Conservation (phyloP, 768 basidiomycete species). For the Mycena crocata region DNA sequence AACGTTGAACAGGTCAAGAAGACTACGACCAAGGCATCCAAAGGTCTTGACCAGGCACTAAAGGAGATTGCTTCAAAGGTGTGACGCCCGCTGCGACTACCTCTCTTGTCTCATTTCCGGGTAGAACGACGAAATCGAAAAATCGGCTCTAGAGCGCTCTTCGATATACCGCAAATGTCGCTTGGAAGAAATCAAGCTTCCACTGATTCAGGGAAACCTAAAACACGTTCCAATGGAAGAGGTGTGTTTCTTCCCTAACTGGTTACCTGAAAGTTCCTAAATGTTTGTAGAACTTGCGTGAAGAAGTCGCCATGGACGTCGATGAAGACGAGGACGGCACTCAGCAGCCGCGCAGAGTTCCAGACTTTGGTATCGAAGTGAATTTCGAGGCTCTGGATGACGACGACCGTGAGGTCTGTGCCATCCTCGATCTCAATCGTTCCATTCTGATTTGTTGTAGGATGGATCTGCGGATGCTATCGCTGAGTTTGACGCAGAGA, state of each 20-base stretch:
- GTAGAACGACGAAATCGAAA: conserved; percentile 92
- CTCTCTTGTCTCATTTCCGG: conserved; percentile 26
- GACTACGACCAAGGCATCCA: conserved; percentile 74
- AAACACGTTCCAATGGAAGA: conserved; percentile 96
- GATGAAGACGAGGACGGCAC: conserved; percentile 89
- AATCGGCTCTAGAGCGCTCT: conserved; percentile 85
- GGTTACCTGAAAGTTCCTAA: conserved; percentile 9
- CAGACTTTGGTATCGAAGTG: conserved; percentile 91
- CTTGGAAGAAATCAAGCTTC: conserved; percentile 90
- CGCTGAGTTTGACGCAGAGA: conserved; percentile 79
- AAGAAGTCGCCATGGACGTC: conserved; percentile 92
- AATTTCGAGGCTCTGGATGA: conserved; percentile 83
- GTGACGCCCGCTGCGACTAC: conserved; percentile 36
- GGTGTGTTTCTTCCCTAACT: conserved; percentile 54
- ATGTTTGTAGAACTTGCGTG: conserved; percentile 73
- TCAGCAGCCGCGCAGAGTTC: conserved; percentile 76
- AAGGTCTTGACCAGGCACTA: conserved; percentile 84
- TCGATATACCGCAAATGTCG: conserved; percentile 91
- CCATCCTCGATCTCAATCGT: background rate
- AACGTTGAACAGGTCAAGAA: conserved; percentile 82
- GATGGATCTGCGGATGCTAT: conserved; percentile 72
- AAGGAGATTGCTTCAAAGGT: conserved; percentile 92
- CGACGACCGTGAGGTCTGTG: conserved; percentile 72
- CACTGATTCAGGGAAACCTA: conserved; percentile 79
- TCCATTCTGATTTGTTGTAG: conserved; percentile 43